Evolutionary conservation across 805 yeast genomes (phyloP), one percentile per base, ranked within the genome.

Genomic region (Candida coquimbonensis): DNA sequence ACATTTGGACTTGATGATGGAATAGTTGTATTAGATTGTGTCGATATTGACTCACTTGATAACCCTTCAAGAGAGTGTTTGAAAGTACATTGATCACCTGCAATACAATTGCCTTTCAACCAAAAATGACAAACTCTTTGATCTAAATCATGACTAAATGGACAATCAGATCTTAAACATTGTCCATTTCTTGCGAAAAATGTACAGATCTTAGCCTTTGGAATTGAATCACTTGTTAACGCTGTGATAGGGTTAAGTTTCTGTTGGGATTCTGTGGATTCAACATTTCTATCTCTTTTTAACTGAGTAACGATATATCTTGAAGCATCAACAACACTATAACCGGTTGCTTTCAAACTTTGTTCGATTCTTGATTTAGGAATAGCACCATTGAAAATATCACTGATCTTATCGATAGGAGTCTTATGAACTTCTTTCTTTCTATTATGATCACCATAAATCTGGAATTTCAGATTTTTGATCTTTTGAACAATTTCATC

Each of bases 51-150:
- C 3, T 25, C n/a, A 9, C 27, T 32, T 24, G 46, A 25, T 8
- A 38, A 14, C 1, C 38, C 51, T 33, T 49, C 61, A 17, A 60
- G 29, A 5, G 48, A 38, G 49, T 73, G 78, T 40, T 66, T 54
- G 49, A 72, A 73, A 34, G 55, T 53, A 52, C 78, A 73, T 3
- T 48, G 45, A 9, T 63, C 66, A 9, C 75, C 77, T 7, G 73
- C 71, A 7, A 67, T 42, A 49, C 78, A 73, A 11, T 59, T 56
- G 2, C 74, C 73, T 34, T 65, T 67, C 7, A 73, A 55, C 78
- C 78, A 73, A 53, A 67, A 74, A 27, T 73, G 60, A 47, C 78
- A 73, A 9, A 69, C 64, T 24, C 70, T 56, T n/a, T 61, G 53
- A 2, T 68, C 57, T 29, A 72, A 41, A 46, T 74, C 76, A 53